These are phyloP conservation scores for Tanacetum coccineum DNA, from an alignment of 129 eudicot species.

Conservation along the genomic window DNA sequence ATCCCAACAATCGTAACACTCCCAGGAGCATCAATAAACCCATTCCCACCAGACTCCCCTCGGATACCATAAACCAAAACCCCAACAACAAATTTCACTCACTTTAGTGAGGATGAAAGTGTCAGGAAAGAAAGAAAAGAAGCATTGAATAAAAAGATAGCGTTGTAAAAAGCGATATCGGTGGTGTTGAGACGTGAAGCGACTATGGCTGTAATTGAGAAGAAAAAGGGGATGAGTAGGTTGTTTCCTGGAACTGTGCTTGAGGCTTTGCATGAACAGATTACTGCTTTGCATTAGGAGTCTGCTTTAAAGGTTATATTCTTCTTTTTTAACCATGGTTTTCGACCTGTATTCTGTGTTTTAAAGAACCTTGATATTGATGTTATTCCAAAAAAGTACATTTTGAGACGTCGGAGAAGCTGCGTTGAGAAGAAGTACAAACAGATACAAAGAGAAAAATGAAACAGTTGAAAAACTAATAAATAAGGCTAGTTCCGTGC, in stretches of 20 bases:
- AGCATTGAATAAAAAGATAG: slow-evolving; percentile 66
- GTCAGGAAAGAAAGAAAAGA: slow-evolving; percentile 65
- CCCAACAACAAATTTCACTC: slow-evolving; percentile 18
- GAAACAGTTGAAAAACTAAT: too few relatives aligned
- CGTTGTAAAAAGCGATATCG: slow-evolving; percentile 82
- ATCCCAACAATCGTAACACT: slow-evolving; percentile 54
- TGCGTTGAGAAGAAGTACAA: too few relatives aligned
- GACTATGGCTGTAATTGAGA: slow-evolving; percentile 81
- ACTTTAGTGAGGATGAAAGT: slow-evolving; percentile 28
- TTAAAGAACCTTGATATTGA: too few relatives aligned
- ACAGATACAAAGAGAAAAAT: too few relatives aligned
- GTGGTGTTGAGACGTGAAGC: slow-evolving; percentile 86
- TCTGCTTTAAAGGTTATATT: slow-evolving; percentile 99
- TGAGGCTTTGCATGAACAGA: slow-evolving; percentile 92
- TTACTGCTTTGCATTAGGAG: slow-evolving; percentile 95
- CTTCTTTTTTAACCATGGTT: too few relatives aligned
- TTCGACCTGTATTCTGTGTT: too few relatives aligned
- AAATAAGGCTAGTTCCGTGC: too few relatives aligned
- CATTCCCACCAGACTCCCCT: slow-evolving; percentile 46
- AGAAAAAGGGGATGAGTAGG: slow-evolving; percentile 79
- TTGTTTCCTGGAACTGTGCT: slow-evolving; percentile 78
- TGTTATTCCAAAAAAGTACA: too few relatives aligned
- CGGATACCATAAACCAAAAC: slow-evolving; percentile 28
- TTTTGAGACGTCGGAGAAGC: too few relatives aligned
- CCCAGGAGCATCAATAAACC: slow-evolving; percentile 56